phyloP scores from a whole-genome alignment of 2,329 filamentous ascomycete genomes.

The Phialophora expanda region DNA sequence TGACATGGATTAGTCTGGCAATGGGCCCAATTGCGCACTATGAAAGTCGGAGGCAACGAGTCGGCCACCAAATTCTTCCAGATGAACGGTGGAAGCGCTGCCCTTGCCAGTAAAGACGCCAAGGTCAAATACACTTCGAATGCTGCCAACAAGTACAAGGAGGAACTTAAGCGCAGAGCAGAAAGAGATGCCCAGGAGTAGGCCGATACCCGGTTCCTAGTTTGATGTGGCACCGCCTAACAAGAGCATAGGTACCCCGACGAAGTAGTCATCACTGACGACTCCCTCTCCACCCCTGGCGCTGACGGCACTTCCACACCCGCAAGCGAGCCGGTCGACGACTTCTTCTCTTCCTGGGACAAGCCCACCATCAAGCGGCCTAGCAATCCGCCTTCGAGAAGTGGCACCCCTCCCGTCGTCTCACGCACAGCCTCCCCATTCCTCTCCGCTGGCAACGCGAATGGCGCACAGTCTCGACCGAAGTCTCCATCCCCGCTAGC shows the following conservation, averaged over 20 bases:
- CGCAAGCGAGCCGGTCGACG: conserved; percentile 73
- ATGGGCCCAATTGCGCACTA: conserved; percentile 95
- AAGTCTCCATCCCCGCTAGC: conserved; percentile 72
- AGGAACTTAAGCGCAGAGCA: conserved; percentile 86
- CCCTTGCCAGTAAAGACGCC: conserved; percentile 91
- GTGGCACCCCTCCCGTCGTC: conserved; percentile 79
- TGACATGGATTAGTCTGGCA: conserved; percentile 75
- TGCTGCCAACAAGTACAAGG: conserved; percentile 96
- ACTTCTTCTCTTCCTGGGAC: conserved; percentile 99
- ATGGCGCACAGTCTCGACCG: conserved; percentile 73
- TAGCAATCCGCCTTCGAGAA: conserved; percentile 89
- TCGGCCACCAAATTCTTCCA: conserved; percentile 98
- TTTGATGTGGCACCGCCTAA: not conserved
- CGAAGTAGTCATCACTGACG: conserved; percentile 84
- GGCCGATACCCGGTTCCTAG: conserved; percentile 43
- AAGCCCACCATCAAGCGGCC: conserved; percentile 96
- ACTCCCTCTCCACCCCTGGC: conserved; percentile 59
- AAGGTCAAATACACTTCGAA: conserved; percentile 96
- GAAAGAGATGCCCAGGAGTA: conserved; percentile 84
- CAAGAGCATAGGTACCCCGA: conserved; percentile 69
- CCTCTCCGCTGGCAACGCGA: conserved; percentile 68
- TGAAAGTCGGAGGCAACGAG: conserved; percentile 99
- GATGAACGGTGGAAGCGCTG: conserved; percentile 90
- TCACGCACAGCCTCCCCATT: conserved; percentile 89
- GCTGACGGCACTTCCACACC: conserved; percentile 74